These are phyloP conservation scores for Vanrija sp. DNA, from an alignment of 1,284 basidiomycete species.

Conservation along the genomic window DNA sequence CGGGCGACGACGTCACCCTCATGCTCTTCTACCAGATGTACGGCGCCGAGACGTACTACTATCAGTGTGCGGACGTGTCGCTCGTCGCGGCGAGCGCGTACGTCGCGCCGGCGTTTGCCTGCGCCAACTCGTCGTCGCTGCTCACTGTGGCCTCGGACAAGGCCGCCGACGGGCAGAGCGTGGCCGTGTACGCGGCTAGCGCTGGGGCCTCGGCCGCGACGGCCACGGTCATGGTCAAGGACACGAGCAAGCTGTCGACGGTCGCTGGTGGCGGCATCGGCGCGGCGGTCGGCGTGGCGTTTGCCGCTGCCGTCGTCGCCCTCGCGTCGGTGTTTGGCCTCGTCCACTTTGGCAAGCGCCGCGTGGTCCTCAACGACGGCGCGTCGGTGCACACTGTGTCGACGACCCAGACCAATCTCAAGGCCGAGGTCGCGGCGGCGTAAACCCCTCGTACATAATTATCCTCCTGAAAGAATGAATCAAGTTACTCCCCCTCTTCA, in stretches of 20 bases:
- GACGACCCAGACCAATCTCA: too few species aligned
- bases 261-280: not conserved
- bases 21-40: slow-evolving; percentile 3
- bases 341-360: not conserved
- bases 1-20: not conserved
- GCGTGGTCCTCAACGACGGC: not conserved
- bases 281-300: not conserved
- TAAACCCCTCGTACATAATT: too few species aligned
- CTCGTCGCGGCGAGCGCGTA: not conserved
- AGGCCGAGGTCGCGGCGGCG: too few species aligned
- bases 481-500: too few species aligned
- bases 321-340: not conserved
- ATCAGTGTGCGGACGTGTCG: not conserved
- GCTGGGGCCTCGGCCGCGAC: not conserved
- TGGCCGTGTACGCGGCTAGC: not conserved
- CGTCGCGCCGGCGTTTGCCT: not conserved
- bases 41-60: not conserved
- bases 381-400: not conserved
- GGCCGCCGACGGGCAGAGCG: not conserved
- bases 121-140: not conserved
- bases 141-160: not conserved
- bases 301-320: not conserved
- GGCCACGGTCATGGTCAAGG: not conserved
- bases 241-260: not conserved
- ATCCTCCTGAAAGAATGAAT: too few species aligned